Conservation (phyloP, 345 rosid genomes). For the Gossypium stocksii region DNA sequence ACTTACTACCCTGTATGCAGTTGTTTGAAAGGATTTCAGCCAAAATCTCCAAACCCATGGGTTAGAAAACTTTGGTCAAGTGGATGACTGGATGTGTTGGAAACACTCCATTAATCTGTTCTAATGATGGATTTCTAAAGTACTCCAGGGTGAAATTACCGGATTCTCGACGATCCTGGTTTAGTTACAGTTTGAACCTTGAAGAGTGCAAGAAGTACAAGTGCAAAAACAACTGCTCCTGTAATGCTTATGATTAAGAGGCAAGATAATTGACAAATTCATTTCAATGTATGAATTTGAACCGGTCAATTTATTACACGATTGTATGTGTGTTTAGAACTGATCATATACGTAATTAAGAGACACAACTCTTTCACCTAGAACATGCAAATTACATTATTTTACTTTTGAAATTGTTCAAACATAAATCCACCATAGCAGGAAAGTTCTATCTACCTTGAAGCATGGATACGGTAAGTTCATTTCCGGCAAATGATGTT, state of each 20-base stretch:
- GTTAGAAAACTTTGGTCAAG: slow-evolving; percentile 24
- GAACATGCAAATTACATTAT: too few relatives aligned
- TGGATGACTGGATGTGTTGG: slow-evolving; percentile 53
- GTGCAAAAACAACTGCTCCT: slow-evolving; percentile 42
- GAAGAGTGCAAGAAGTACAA: slow-evolving; percentile 26
- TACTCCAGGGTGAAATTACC: slow-evolving; percentile 37
- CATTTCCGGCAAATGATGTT: not conserved
- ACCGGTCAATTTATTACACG: too few relatives aligned
- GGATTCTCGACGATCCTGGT: slow-evolving; percentile 28
- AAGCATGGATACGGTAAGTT: not conserved
- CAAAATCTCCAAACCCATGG: slow-evolving; percentile 33
- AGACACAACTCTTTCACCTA: not conserved
- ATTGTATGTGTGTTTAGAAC: too few relatives aligned
- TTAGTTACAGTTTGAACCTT: slow-evolving; percentile 21
- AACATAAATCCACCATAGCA: not conserved
- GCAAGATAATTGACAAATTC: too few relatives aligned
- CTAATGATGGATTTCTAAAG: slow-evolving; percentile 26
- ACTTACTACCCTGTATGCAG: slow-evolving; percentile 31
- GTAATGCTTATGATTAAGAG: slow-evolving; percentile 36
- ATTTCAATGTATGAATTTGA: too few relatives aligned
- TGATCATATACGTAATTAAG: not conserved
- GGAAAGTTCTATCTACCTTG: slow-evolving; percentile 8
- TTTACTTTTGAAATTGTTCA: not conserved
- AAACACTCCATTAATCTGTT: slow-evolving; percentile 25
- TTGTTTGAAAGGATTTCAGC: slow-evolving; percentile 42